phyloP scores from a whole-genome alignment of 208 protist species.

The Wallacemonas sp. region DNA sequence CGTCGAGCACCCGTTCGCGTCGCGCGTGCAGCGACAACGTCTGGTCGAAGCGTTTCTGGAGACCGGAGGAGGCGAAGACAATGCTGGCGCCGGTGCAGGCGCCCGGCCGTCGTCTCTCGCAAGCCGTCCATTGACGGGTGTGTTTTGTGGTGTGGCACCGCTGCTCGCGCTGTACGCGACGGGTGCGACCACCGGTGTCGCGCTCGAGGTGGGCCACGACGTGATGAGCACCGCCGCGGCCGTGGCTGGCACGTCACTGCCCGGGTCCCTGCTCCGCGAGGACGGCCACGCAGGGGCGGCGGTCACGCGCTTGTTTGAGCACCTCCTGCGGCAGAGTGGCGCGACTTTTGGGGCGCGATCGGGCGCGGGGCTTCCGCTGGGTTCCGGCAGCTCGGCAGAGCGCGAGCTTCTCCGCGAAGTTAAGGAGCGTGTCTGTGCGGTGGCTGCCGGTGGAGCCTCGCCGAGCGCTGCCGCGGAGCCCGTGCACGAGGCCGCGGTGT shows the following conservation, averaged over 20 bases:
- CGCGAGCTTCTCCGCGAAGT: constrained; percentile 42
- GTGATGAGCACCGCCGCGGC: constrained; percentile 51
- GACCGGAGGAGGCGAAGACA: constrained; percentile 74
- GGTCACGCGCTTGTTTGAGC: constrained; percentile 51
- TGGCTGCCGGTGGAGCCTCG: constrained; percentile 18
- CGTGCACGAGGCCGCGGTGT: background rate
- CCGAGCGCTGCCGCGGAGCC: background rate
- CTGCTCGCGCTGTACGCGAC: constrained; percentile 67
- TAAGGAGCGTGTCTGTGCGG: constrained; percentile 47
- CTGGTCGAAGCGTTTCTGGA: constrained; percentile 64
- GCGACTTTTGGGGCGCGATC: constrained; percentile 34
- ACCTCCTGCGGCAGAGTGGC: constrained; percentile 46
- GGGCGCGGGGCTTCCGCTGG: constrained; percentile 16
- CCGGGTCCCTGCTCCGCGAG: constrained; percentile 46
- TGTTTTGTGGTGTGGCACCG: constrained; percentile 55
- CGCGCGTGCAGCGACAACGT: constrained; percentile 51
- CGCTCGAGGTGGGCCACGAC: constrained; percentile 61
- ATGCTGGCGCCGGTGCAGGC: constrained; percentile 32
- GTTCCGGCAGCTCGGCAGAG: constrained; percentile 38
- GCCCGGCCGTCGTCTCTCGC: background rate
- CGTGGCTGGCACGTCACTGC: constrained; percentile 50
- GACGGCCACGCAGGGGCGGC: constrained; percentile 41
- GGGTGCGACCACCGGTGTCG: constrained; percentile 57
- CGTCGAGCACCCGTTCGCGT: constrained; percentile 66
- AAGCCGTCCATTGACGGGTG: constrained; percentile 29